Conservation (phyloP, 106 monocot species). For the Vanilla planifolia region DNA sequence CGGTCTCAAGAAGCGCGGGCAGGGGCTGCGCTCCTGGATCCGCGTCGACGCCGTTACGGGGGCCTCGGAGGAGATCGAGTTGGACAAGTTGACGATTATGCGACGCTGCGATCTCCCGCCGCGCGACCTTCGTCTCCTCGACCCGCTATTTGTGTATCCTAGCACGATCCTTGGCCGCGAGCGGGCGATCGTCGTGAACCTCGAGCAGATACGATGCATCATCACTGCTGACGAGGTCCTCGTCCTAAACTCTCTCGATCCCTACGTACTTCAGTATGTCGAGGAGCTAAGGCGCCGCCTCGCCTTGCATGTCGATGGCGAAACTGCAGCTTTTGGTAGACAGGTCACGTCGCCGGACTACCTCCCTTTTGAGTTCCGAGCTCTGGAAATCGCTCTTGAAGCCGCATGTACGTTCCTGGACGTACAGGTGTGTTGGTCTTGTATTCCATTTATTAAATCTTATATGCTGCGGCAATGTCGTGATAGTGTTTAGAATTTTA, state of each 20-base stretch:
- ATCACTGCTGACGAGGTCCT: slow-evolving; percentile 65
- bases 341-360: slow-evolving; percentile 27
- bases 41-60: slow-evolving; percentile 31
- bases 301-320: slow-evolving; percentile 10
- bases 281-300: slow-evolving; percentile 44
- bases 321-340: neutral
- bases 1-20: slow-evolving; percentile 26
- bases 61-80: slow-evolving; percentile 10
- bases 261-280: slow-evolving; percentile 41
- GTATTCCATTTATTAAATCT: neutral
- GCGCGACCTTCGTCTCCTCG: slow-evolving; percentile 50
- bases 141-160: slow-evolving; percentile 57
- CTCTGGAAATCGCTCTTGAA: slow-evolving; percentile 51
- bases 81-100: slow-evolving; percentile 63
- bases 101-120: slow-evolving; percentile 50
- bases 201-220: slow-evolving; percentile 56
- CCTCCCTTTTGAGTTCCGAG: slow-evolving; percentile 53
- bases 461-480: too few relatives aligned
- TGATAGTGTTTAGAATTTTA: too few relatives aligned
- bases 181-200: slow-evolving; percentile 50
- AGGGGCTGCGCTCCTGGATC: slow-evolving; percentile 37
- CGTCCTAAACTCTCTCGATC: slow-evolving; percentile 40
- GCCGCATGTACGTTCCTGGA: slow-evolving; percentile 59
- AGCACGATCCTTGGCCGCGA: slow-evolving; percentile 52
- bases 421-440: slow-evolving; percentile 26